Conservation (phyloP, 179 eudicot species). For the Patellifolia procumbens region DNA sequence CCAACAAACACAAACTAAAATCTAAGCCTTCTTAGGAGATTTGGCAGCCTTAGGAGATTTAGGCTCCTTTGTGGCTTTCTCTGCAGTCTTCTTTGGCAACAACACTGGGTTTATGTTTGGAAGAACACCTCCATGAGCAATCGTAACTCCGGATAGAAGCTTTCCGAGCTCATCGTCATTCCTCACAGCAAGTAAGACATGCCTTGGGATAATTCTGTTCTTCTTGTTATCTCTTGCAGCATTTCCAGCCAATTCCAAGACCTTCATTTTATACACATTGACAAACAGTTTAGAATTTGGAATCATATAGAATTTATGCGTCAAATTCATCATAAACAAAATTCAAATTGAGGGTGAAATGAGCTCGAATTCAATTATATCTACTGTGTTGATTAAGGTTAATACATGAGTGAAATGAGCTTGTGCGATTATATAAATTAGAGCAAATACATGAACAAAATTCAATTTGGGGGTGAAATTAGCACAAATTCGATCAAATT, state of each 20-base stretch:
- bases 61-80: conserved; percentile 20
- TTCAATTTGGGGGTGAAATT: background rate
- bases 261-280: conserved; percentile 2
- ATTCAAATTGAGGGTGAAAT: no score
- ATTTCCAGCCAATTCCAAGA: conserved; percentile 25
- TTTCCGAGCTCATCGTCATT: conserved; percentile 21
- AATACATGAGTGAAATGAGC: no score
- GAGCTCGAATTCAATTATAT: no score
- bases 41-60: conserved; percentile 24
- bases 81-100: conserved; percentile 19
- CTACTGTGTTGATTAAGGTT: no score
- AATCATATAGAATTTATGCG: no score
- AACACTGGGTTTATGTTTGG: conserved; percentile 22
- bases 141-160: conserved; percentile 22
- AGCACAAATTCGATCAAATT: background rate
- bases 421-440: no score
- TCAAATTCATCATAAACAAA: no score
- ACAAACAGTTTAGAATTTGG: background rate
- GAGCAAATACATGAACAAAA: no score
- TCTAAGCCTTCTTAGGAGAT: conserved; percentile 14
- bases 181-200: conserved; percentile 20
- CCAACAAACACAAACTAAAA: background rate
- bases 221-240: conserved; percentile 29
- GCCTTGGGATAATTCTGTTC: conserved; percentile 28
- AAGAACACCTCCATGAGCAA: conserved; percentile 29